These are phyloP conservation scores for Hevea brasiliensis DNA, from an alignment of 345 rosid genomes.

Conservation along the genomic window DNA sequence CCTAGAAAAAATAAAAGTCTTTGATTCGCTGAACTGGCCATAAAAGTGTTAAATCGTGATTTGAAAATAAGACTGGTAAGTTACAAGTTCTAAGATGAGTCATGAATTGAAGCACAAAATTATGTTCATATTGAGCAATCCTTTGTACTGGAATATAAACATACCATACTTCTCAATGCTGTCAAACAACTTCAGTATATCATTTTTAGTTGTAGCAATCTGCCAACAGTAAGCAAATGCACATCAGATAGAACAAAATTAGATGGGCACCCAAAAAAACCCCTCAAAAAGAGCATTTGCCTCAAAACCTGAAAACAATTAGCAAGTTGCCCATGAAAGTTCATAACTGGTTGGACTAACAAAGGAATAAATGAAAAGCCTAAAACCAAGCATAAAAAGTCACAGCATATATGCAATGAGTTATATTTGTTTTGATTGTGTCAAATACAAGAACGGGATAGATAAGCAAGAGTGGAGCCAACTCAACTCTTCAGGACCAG, in stretches of 20 bases:
- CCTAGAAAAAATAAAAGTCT: not conserved
- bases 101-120: not conserved
- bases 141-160: constrained; percentile 5
- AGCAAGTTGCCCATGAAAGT: not conserved
- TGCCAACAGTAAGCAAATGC: constrained; percentile 34
- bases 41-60: not conserved
- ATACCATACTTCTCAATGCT: constrained; percentile 80
- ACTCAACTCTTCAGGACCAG: not conserved
- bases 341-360: not conserved
- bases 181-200: constrained; percentile 82
- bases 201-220: constrained; percentile 65
- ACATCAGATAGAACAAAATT: constrained; percentile 5
- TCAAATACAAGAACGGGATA: not conserved
- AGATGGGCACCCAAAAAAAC: too few relatives aligned
- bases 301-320: not conserved
- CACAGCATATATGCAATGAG: not conserved
- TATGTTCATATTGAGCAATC: not conserved
- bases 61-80: not conserved
- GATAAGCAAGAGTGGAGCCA: not conserved
- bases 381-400: not conserved
- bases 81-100: not conserved
- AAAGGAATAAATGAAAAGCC: not conserved
- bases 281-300: not conserved
- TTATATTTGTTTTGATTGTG: not conserved
- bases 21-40: not conserved